phyloP scores from a whole-genome alignment of 495 filamentous ascomycete species.

The Penicillium silybi region DNA sequence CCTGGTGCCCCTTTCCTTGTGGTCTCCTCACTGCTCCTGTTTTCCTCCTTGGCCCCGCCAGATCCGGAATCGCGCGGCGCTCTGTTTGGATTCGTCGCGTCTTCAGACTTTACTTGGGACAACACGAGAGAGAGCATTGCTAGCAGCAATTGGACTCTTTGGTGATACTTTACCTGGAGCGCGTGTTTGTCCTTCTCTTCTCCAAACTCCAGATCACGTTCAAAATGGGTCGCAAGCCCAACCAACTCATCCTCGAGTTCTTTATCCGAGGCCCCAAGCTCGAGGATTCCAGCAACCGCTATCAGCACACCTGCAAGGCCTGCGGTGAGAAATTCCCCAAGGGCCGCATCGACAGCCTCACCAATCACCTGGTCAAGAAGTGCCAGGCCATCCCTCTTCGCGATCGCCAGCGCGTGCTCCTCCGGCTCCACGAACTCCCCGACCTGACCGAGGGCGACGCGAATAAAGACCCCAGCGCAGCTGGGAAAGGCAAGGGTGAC shows the following conservation, averaged over 20 bases:
- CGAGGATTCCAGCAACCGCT: constrained; percentile 80
- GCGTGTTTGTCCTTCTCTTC: neutral
- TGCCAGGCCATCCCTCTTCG: constrained; percentile 68
- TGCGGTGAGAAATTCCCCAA: constrained; percentile 84
- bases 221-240: constrained; percentile 75
- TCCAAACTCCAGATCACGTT: neutral
- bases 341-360: constrained; percentile 75
- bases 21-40: neutral
- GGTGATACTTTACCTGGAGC: neutral
- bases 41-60: neutral
- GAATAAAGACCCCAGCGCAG: constrained; percentile 33
- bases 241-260: constrained; percentile 76
- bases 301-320: constrained; percentile 80
- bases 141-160: neutral
- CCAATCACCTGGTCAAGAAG: constrained; percentile 73
- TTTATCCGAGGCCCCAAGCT: constrained; percentile 80
- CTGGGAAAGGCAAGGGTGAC: constrained; percentile 36
- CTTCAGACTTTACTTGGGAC: neutral
- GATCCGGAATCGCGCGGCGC: constrained; percentile 1
- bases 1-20: neutral
- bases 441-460: constrained; percentile 36
- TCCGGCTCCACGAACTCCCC: constrained; percentile 52
- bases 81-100: constrained; percentile 6
- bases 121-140: neutral
- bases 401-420: constrained; percentile 61